These are phyloP conservation scores for Agaricus blazei DNA, from an alignment of 768 basidiomycete genomes.

Conservation along the genomic window DNA sequence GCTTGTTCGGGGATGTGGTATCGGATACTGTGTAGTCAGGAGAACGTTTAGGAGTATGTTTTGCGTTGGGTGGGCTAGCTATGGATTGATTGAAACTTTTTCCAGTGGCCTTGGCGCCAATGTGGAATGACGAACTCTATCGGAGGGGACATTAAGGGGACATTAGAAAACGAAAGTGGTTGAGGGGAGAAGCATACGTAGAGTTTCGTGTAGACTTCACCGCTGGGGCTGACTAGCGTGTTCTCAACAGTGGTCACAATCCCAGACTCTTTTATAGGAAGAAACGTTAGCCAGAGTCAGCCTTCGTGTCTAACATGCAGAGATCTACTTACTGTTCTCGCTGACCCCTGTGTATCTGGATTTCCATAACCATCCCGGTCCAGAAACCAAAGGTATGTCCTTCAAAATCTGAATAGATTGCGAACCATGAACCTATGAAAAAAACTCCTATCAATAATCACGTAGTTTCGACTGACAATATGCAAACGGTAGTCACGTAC, in stretches of 20 bases:
- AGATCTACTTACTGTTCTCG: slow-evolving; percentile 67
- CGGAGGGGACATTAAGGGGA: neutral
- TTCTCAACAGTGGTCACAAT: slow-evolving; percentile 67
- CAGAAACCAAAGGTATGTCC: slow-evolving; percentile 70
- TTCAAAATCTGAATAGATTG: slow-evolving; percentile 79
- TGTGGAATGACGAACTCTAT: slow-evolving; percentile 62
- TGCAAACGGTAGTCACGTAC: slow-evolving; percentile 32
- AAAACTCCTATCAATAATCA: neutral
- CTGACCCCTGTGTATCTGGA: slow-evolving; percentile 61
- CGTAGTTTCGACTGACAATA: neutral
- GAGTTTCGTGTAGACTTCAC: slow-evolving; percentile 55
- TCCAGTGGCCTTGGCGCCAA: slow-evolving; percentile 62
- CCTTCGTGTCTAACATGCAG: neutral
- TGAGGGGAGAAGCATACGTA: slow-evolving; percentile 34
- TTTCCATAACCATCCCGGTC: slow-evolving; percentile 74
- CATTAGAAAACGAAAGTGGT: neutral
- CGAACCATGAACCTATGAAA: slow-evolving; percentile 62
- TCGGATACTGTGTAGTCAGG: slow-evolving; percentile 61
- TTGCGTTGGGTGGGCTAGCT: slow-evolving; percentile 54
- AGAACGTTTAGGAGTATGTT: slow-evolving; percentile 53
- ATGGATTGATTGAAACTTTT: slow-evolving; percentile 59
- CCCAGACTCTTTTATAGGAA: slow-evolving; percentile 52
- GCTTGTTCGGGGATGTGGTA: slow-evolving; percentile 64
- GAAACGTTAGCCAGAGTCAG: neutral
- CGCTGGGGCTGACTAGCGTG: slow-evolving; percentile 56